Evolutionary conservation across 768 basidiomycete genomes (phyloP).

Genomic region (Boletus speciosus): DNA sequence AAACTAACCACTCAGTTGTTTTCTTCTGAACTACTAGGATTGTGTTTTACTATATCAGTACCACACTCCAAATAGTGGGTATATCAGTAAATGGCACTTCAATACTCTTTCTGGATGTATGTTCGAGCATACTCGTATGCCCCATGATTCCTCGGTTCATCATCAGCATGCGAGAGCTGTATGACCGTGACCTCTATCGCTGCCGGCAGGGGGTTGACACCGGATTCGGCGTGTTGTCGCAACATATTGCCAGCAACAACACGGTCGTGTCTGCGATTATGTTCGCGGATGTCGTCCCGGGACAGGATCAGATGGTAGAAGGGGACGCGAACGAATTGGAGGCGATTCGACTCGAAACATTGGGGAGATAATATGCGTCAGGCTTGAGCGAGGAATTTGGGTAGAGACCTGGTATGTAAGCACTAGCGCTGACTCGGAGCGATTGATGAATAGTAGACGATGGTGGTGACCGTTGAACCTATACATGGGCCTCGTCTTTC

Average conservation of each 20-base stretch:
- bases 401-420: not conserved
- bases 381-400: not conserved
- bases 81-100: no score
- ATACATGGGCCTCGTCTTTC: not conserved
- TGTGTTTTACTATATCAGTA: not conserved
- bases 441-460: no score
- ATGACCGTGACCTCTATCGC: not conserved
- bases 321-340: not conserved
- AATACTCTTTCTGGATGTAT: not conserved
- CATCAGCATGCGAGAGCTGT: not conserved
- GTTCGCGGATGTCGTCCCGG: not conserved
- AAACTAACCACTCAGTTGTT: no score
- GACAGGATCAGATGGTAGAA: not conserved
- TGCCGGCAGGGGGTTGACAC: not conserved
- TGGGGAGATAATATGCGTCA: not conserved
- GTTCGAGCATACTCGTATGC: not conserved
- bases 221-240: slow-evolving; percentile 1
- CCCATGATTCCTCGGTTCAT: slow-evolving; percentile 5
- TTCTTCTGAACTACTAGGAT: not conserved
- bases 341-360: not conserved
- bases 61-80: no score
- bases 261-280: not conserved
- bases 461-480: not conserved
- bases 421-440: no score
- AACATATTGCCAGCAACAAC: no score